A percentile compares a stretch with the other conserved stretches of the same genome.
phyloP scores from a whole-genome alignment of 805 yeast species.

The Schizosaccharomyces cryophilus region DNA sequence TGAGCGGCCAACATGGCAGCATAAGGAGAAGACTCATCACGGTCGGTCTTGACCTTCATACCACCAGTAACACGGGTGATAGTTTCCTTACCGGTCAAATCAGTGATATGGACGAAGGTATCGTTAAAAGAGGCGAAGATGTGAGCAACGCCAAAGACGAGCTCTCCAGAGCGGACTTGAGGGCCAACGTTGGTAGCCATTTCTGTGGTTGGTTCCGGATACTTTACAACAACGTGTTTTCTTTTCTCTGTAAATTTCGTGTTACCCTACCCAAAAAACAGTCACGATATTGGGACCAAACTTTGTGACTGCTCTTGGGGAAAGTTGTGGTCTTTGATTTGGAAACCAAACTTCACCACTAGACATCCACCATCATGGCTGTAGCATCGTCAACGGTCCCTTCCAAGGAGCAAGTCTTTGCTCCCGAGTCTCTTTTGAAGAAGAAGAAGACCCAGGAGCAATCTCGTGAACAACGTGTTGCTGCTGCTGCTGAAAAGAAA shows the following conservation, averaged over 20 bases:
- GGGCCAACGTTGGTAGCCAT: slow-evolving; percentile 26
- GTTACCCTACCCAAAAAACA: neutral
- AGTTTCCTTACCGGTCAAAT: slow-evolving; percentile 96
- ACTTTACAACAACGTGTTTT: neutral
- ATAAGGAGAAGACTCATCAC: slow-evolving; percentile 99
- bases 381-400: slow-evolving; percentile 16
- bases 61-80: slow-evolving; percentile 99
- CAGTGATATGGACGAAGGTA: slow-evolving; percentile 98
- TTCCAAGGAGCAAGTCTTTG: slow-evolving; percentile 10
- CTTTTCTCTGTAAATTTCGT: neutral
- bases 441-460: slow-evolving; percentile 27
- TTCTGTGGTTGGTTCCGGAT: neutral
- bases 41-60: slow-evolving; percentile 99
- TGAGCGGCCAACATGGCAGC: slow-evolving; percentile 99
- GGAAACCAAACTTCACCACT: neutral
- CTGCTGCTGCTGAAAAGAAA: slow-evolving; percentile 12
- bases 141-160: slow-evolving; percentile 99
- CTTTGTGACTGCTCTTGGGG: neutral
- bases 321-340: neutral
- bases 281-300: neutral
- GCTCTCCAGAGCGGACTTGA: slow-evolving; percentile 90
- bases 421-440: slow-evolving; percentile 28
- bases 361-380: slow-evolving; percentile 2
- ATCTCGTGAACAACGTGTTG: slow-evolving; percentile 22
- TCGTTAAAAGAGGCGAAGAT: slow-evolving; percentile 99